These are phyloP conservation scores for Beauveria rudraprayagi DNA, from an alignment of 2,329 filamentous ascomycete species.

Conservation along the genomic window DNA sequence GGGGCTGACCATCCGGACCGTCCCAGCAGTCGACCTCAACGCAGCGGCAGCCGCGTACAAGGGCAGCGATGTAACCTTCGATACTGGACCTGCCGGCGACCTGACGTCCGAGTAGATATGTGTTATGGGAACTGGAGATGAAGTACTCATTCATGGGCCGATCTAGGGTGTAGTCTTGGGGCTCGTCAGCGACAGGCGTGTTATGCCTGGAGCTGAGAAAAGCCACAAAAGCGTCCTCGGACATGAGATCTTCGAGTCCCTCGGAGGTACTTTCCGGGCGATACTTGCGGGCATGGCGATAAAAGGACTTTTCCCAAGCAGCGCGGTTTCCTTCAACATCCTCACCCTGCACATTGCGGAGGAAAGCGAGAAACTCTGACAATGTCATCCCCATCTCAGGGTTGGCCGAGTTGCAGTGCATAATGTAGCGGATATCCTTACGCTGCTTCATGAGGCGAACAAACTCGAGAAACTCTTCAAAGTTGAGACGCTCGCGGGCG, in stretches of 20 bases:
- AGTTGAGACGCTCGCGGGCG: conserved; percentile 60
- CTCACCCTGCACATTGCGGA: conserved; percentile 66
- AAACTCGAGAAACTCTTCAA: conserved; percentile 75
- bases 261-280: conserved; percentile 41
- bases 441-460: conserved; percentile 75
- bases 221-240: conserved; percentile 66
- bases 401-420: conserved; percentile 52
- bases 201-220: conserved; percentile 72
- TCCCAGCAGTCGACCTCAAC: conserved; percentile 99
- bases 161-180: conserved; percentile 59
- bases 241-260: conserved; percentile 47
- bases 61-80: conserved; percentile 85
- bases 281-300: conserved; percentile 56
- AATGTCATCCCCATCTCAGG: conserved; percentile 58
- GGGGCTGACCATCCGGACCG: conserved; percentile 75
- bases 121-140: conserved; percentile 98
- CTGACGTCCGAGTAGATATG: conserved; percentile 86
- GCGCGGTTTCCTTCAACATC: conserved; percentile 58
- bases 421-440: conserved; percentile 70
- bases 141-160: conserved; percentile 93
- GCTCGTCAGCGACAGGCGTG: conserved; percentile 52
- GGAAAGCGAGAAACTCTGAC: conserved; percentile 67
- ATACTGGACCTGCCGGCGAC: conserved; percentile 85
- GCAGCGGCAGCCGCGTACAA: conserved; percentile 85
- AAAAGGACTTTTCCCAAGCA: conserved; percentile 66